Evolutionary conservation across 2,329 filamentous ascomycete species (phyloP).

Genomic region (Coleophoma cylindrospora): DNA sequence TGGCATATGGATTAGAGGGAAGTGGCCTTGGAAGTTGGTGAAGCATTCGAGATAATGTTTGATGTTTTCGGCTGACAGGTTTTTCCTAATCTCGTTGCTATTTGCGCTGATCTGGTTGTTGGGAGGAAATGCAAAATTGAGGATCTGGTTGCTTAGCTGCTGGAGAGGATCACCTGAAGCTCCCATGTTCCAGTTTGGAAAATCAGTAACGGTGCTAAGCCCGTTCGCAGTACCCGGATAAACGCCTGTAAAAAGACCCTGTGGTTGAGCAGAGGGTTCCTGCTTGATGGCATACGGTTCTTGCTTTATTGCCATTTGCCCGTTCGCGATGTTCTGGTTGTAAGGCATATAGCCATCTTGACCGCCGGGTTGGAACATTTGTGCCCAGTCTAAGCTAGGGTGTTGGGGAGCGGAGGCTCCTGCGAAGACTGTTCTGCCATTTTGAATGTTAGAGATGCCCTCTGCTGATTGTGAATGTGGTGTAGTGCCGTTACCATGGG

Average conservation of each 20-base stretch:
- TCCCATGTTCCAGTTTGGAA: constrained; percentile 37
- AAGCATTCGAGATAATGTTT: constrained; percentile 68
- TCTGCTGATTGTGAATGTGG: constrained; percentile 22
- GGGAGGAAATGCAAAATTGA: constrained; percentile 51
- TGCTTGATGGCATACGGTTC: constrained; percentile 31
- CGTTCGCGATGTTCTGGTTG: constrained; percentile 58
- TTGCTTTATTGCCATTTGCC: constrained; percentile 64
- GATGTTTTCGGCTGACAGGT: constrained; percentile 63
- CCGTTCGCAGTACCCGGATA: constrained; percentile 13
- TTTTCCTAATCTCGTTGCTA: constrained; percentile 44
- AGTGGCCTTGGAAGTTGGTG: constrained; percentile 69
- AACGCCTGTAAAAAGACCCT: constrained; percentile 13
- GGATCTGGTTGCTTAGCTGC: constrained; percentile 49
- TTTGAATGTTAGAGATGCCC: constrained; percentile 17
- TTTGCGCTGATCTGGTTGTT: constrained; percentile 51
- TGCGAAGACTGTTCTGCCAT: constrained; percentile 46
- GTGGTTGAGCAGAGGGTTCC: constrained; percentile 35
- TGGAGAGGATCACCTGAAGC: constrained; percentile 40
- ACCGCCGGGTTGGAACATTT: constrained; percentile 72
- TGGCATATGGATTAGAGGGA: constrained; percentile 66
- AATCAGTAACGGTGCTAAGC: constrained; percentile 27
- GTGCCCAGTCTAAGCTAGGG: constrained; percentile 67
- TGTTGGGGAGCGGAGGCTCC: constrained; percentile 51
- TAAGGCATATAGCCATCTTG: constrained; percentile 53
- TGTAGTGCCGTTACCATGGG: constrained; percentile 24